Evolutionary conservation across 2,329 filamentous ascomycete genomes (phyloP).

Genomic region (Trichophyton schoenleinii): DNA sequence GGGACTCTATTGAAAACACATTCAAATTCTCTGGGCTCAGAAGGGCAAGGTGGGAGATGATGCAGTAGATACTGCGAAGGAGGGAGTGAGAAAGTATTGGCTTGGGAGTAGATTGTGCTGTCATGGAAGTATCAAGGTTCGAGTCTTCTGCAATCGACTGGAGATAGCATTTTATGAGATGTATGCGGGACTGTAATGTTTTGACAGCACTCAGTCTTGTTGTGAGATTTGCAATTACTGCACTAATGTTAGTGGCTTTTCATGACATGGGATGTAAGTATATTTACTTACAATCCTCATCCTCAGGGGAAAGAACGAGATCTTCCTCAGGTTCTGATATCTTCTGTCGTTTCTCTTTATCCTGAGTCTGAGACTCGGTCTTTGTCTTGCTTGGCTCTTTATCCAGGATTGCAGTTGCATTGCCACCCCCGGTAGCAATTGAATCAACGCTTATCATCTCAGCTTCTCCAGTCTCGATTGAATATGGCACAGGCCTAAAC

Average conservation of each 20-base stretch:
- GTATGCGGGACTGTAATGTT: conserved; percentile 71
- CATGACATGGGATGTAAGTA: background rate
- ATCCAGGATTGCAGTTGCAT: conserved; percentile 51
- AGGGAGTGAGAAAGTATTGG: conserved; percentile 49
- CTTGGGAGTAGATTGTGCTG: conserved; percentile 19
- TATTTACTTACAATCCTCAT: conserved; percentile 46
- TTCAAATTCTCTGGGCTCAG: conserved; percentile 58
- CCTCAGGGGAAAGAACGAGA: conserved; percentile 42
- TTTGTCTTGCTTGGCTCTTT: conserved; percentile 13
- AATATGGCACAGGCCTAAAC: conserved; percentile 75
- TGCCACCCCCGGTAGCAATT: conserved; percentile 71
- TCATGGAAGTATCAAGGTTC: conserved; percentile 37
- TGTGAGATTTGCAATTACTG: conserved; percentile 56
- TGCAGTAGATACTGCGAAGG: conserved; percentile 75
- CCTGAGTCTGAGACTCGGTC: conserved; percentile 13
- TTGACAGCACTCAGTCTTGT: conserved; percentile 87
- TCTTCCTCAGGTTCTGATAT: conserved; percentile 19
- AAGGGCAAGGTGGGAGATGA: conserved; percentile 71
- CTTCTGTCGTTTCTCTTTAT: conserved; percentile 16
- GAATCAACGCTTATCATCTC: conserved; percentile 98
- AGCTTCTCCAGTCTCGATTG: conserved; percentile 83
- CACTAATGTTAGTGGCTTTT: conserved; percentile 5
- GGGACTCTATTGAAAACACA: conserved; percentile 56
- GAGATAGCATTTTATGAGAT: conserved; percentile 64
- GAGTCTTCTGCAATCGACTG: conserved; percentile 43